Base-by-base conservation (phyloP, 2,329 filamentous ascomycete species). In the Rutstroemia sydowiana region DNA sequence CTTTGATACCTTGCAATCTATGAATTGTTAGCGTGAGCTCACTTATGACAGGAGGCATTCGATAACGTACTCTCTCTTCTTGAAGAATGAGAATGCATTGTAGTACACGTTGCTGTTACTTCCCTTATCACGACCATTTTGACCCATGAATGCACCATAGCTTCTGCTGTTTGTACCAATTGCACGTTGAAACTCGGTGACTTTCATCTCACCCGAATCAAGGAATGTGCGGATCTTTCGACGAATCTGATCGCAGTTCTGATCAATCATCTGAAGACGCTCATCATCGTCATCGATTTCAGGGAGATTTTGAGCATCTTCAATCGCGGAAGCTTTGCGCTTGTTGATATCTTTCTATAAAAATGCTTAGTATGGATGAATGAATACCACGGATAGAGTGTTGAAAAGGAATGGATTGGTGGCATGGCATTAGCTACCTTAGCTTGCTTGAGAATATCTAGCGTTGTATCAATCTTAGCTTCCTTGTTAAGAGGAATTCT, bases 71-170 rank as follows among this genome's bases (percentile, higher is more conserved):
- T 81, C 74, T 31, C 75, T 69, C 59, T 71, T 71, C 61, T 73
- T 73, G 68, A 81, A 81, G 63, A 72, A 75, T 13, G 37, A 31
- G 54, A 64, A 68, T 14, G 72, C 71, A 7, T 65, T 64, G 4
- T 32, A 26, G 56, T 70, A 73, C 1, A 66, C 66, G 49, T 67
- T 65, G 54, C 61, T 67, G 9, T 55, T 54, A 11, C 58, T 54
- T 30, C 72, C 71, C 8, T 69, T 64, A 54, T 67, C 63, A 4
- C 66, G 61, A 5, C 74, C 73, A 21, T 64, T 71, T 60, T 72
- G 70, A n/a, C 68, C 66, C 71, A 80, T 74, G 62, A 81, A 82
- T 5, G 55, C 57, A n/a, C 57, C 56, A 55, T 73, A 73, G 7
- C 66, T 63, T 20, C 58, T 65, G n/a, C 57, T 59, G 13, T 56